Evolutionary conservation across 2,329 filamentous ascomycete species (phyloP).

Genomic region (Aureobasidium sp.): DNA sequence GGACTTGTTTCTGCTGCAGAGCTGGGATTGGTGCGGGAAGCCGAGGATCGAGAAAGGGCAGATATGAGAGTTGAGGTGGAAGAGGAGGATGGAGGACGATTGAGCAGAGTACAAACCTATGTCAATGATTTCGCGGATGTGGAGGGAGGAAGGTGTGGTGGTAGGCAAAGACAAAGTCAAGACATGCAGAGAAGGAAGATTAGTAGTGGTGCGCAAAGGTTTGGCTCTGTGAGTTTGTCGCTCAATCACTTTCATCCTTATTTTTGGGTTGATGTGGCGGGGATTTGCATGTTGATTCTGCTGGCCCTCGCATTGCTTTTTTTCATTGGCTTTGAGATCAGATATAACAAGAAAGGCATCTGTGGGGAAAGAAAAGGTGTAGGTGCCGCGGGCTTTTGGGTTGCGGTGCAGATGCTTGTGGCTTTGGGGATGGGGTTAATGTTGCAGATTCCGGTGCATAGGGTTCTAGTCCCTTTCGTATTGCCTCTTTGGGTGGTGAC

Average conservation of each 20-base stretch:
- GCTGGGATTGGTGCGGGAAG: neutral
- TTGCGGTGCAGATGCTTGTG: constrained; percentile 9
- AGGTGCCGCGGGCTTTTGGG: neutral
- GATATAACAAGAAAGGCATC: neutral
- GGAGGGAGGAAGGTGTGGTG: neutral
- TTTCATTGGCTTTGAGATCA: neutral
- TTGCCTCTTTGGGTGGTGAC: neutral
- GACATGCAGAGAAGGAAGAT: neutral
- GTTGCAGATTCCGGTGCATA: neutral
- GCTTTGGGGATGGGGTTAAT: neutral
- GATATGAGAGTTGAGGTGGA: neutral
- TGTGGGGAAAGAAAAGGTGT: neutral
- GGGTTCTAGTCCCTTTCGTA: neutral
- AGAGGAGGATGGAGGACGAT: neutral
- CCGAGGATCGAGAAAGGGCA: neutral
- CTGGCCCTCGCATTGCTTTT: neutral
- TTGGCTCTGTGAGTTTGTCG: neutral
- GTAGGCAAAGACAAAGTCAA: neutral
- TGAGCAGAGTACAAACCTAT: constrained; percentile 5
- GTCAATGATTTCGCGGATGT: neutral
- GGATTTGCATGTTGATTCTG: neutral
- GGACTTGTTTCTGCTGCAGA: neutral
- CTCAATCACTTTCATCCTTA: neutral
- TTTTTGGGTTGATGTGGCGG: constrained; percentile 4
- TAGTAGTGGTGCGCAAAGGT: neutral